phyloP scores from a whole-genome alignment of 1,284 basidiomycete genomes.

The Ustilago xerochloae region DNA sequence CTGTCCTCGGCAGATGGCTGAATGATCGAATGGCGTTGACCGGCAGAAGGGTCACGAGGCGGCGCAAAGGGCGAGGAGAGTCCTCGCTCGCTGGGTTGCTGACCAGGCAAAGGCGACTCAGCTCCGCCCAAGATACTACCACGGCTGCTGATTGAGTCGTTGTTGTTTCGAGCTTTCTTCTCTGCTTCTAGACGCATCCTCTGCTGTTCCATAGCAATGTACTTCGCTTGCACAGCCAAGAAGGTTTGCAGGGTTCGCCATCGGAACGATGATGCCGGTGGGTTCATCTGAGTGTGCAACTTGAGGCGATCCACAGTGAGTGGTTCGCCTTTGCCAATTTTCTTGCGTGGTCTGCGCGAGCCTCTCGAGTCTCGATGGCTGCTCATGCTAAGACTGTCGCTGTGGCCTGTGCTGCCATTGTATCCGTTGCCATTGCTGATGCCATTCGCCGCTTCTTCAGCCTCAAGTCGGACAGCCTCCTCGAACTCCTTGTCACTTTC shows the following conservation, averaged over 20 bases:
- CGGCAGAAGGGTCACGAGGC: conserved; percentile 35
- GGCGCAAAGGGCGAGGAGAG: conserved; percentile 34
- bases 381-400: conserved; percentile 31
- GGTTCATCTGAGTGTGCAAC: conserved; percentile 81
- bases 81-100: conserved; percentile 6
- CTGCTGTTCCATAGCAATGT: conserved; percentile 69
- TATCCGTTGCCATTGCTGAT: background rate
- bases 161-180: conserved; percentile 15
- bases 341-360: conserved; percentile 72
- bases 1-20: conserved; percentile 30
- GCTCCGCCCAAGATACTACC: conserved; percentile 20
- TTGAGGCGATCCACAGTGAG: conserved; percentile 74
- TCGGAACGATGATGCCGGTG: conserved; percentile 71
- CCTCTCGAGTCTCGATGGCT: conserved; percentile 38
- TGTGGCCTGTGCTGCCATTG: conserved; percentile 19
- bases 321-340: conserved; percentile 67
- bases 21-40: conserved; percentile 21
- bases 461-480: conserved; percentile 81
- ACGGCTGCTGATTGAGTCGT: conserved; percentile 30
- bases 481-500: conserved; percentile 85
- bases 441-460: conserved; percentile 42
- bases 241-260: conserved; percentile 72
- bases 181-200: conserved; percentile 42
- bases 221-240: conserved; percentile 71
- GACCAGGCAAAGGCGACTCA: conserved; percentile 15